A percentile compares a stretch with the other conserved stretches of the same genome.
Conservation (phyloP, 2,329 filamentous ascomycete species). For the Xylaria sp. region DNA sequence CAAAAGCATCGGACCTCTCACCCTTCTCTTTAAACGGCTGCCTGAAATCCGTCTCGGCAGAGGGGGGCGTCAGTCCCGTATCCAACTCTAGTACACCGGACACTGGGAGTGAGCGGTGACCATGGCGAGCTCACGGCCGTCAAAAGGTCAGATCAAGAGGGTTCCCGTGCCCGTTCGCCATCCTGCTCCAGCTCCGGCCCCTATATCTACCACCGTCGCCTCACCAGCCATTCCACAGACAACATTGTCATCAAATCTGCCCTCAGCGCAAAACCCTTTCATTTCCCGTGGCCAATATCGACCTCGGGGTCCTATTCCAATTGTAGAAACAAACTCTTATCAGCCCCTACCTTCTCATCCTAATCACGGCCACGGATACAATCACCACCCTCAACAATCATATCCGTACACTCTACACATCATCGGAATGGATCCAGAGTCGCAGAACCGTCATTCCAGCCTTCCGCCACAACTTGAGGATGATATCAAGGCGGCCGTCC, state of each 20-base stretch:
- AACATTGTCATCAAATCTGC: background rate
- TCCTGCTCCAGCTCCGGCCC: constrained; percentile 7
- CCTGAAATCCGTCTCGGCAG: constrained; percentile 22
- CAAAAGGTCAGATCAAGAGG: constrained; percentile 20
- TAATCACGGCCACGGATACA: background rate
- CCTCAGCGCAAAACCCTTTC: background rate
- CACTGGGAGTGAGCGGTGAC: constrained; percentile 10
- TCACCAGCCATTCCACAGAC: constrained; percentile 1
- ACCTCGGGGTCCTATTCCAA: constrained; percentile 25
- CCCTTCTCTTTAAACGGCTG: constrained; percentile 26
- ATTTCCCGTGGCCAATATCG: constrained; percentile 6
- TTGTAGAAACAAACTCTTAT: constrained; percentile 28
- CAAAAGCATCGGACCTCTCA: constrained; percentile 9
- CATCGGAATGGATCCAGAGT: constrained; percentile 16
- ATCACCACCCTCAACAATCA: background rate
- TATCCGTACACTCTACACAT: background rate
- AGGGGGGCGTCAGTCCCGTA: constrained; percentile 7
- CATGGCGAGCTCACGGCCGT: constrained; percentile 17
- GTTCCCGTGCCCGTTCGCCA: constrained; percentile 27
- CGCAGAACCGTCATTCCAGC: constrained; percentile 1
- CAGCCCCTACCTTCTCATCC: constrained; percentile 15
- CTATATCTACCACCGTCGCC: constrained; percentile 20
- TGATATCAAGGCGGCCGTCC: constrained; percentile 35
- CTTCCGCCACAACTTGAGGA: constrained; percentile 35
- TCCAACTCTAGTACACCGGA: background rate